These are phyloP conservation scores for Vanrija pseudolonga DNA, from an alignment of 1,284 basidiomycete genomes.

Conservation along the genomic window DNA sequence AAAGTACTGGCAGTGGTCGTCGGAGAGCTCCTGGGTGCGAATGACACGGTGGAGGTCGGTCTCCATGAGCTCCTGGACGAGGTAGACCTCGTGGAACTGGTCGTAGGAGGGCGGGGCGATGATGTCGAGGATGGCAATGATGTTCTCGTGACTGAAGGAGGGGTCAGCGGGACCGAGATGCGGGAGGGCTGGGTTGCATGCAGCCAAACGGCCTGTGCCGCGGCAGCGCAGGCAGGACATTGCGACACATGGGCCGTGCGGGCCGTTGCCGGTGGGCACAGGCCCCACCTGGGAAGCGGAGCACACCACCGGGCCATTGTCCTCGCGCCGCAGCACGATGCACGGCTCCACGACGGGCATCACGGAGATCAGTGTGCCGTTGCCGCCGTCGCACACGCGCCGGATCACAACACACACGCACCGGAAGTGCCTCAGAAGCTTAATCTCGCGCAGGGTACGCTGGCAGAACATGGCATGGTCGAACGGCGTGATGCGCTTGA, in stretches of 20 bases:
- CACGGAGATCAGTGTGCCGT: no score
- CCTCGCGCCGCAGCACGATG: not conserved
- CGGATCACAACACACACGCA: conserved; percentile 14
- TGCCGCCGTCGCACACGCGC: not conserved
- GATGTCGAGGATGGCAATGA: conserved; percentile 93
- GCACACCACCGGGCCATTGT: no score
- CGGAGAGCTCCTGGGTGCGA: conserved; percentile 71
- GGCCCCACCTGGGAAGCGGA: no score
- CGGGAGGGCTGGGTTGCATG: not conserved
- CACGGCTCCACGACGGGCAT: not conserved
- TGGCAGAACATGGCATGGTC: conserved; percentile 91
- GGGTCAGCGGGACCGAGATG: not conserved
- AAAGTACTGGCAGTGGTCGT: conserved; percentile 94
- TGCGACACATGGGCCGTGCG: not conserved
- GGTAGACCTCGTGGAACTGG: conserved; percentile 74
- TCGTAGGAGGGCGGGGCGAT: conserved; percentile 84
- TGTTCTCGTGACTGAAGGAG: conserved; percentile 55
- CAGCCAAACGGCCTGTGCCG: no score
- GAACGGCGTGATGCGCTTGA: conserved; percentile 89
- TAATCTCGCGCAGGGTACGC: conserved; percentile 79
- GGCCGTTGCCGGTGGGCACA: no score
- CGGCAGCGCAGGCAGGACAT: not conserved
- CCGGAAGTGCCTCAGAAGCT: conserved; percentile 80
- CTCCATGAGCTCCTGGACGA: conserved; percentile 81
- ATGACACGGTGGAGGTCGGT: conserved; percentile 71